Percentiles rank a stretch among this genome's conserved stretches.
Conservation (phyloP, 73 alveolate genomes). For the Halteria grandinella region DNA sequence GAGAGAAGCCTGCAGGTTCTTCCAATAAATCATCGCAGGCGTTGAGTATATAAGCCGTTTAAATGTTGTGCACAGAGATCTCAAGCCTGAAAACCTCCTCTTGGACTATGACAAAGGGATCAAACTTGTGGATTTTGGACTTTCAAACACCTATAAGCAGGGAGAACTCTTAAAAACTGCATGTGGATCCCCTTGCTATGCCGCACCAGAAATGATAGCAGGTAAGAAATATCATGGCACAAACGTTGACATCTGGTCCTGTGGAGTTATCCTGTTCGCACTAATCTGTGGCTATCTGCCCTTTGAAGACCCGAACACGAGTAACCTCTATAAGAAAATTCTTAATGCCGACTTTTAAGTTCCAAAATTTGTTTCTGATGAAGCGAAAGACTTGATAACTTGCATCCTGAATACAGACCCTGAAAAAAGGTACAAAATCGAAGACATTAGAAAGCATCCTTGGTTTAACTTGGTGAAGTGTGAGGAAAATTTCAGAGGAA, state of each 20-base stretch:
- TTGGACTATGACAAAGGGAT: conserved; percentile 79
- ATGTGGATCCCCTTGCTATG: conserved; percentile 95
- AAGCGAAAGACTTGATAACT: conserved; percentile 78
- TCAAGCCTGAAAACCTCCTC: conserved; percentile 91
- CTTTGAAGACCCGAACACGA: conserved; percentile 83
- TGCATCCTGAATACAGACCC: conserved; percentile 86
- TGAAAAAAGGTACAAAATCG: conserved; percentile 78
- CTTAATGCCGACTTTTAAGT: conserved; percentile 68
- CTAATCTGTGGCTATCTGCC: conserved; percentile 92
- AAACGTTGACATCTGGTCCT: conserved; percentile 93
- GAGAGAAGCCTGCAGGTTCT: conserved; percentile 79
- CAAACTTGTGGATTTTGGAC: conserved; percentile 91
- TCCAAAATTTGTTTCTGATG: conserved; percentile 84
- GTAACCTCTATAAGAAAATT: conserved; percentile 69
- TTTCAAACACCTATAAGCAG: conserved; percentile 80
- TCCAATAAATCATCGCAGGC: conserved; percentile 87
- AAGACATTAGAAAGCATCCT: conserved; percentile 84
- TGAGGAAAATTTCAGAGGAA: conserved; percentile 57
- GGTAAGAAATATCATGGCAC: conserved; percentile 88
- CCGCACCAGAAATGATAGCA: conserved; percentile 94
- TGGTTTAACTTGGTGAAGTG: conserved; percentile 80
- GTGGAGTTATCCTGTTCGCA: conserved; percentile 91
- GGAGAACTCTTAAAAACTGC: conserved; percentile 78
- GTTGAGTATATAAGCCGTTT: conserved; percentile 85
- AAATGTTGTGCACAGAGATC: conserved; percentile 89